Percentiles rank a stretch among this genome's conserved stretches.
These are phyloP conservation scores for Cenchrus americanus DNA, from an alignment of 176 grass and related monocot species.

Conservation along the genomic window DNA sequence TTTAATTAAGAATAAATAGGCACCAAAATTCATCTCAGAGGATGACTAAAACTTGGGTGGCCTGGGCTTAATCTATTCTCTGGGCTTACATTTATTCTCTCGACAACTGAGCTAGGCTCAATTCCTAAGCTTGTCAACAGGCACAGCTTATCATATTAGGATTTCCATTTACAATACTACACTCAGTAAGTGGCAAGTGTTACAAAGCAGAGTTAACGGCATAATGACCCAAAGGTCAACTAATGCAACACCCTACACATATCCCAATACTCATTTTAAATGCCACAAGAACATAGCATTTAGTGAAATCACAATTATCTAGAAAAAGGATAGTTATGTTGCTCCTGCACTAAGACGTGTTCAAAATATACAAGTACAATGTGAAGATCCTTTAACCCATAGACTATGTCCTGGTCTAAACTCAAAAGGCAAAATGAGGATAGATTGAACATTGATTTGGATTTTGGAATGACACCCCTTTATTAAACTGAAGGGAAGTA, in stretches of 20 bases:
- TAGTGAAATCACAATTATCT: too few relatives aligned
- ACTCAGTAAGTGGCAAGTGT: slow-evolving; percentile 1
- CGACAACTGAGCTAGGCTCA: too few relatives aligned
- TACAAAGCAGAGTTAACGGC: background rate
- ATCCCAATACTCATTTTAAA: background rate
- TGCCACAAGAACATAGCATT: background rate
- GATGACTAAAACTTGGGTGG: too few relatives aligned
- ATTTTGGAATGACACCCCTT: background rate
- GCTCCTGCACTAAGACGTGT: background rate
- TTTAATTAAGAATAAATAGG: too few relatives aligned
- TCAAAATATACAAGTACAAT: background rate
- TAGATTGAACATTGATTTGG: background rate
- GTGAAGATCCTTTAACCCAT: background rate
- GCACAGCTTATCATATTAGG: background rate
- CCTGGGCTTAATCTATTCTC: too few relatives aligned
- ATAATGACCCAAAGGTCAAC: background rate
- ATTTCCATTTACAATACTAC: background rate
- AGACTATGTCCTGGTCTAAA: slow-evolving; percentile 1
- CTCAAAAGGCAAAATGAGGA: background rate
- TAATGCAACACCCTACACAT: background rate
- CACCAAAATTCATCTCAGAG: too few relatives aligned
- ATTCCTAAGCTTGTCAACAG: too few relatives aligned
- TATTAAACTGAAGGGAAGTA: background rate
- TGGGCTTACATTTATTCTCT: too few relatives aligned
- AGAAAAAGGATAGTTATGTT: background rate